Evolutionary conservation across 768 basidiomycete genomes (phyloP).

Genomic region (Auricularia cornea): DNA sequence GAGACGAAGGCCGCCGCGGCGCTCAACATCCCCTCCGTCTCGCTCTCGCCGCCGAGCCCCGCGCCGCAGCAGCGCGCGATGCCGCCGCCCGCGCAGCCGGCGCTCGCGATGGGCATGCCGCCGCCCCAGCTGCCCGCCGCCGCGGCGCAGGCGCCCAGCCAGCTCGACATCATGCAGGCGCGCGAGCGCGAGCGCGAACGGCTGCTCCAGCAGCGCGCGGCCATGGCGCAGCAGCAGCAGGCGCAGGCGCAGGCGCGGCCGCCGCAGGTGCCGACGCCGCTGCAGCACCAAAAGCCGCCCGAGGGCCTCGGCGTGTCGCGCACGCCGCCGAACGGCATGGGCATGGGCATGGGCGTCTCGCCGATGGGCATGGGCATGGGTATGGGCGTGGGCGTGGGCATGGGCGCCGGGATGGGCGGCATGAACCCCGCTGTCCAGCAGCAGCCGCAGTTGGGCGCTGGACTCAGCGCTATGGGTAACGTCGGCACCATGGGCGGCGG

Average conservation of each 20-base stretch:
- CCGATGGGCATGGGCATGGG: not conserved
- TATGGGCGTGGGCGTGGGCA: not conserved
- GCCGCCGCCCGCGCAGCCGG: slow-evolving; percentile 5
- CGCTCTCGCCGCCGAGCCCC: not conserved
- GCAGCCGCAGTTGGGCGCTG: not conserved
- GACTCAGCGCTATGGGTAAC: not conserved
- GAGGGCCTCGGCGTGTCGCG: no score
- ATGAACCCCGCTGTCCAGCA: not conserved
- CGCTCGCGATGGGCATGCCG: no score
- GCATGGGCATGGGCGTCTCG: not conserved
- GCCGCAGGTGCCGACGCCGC: no score
- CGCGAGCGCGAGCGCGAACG: slow-evolving; percentile 26
- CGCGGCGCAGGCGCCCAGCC: slow-evolving; percentile 20
- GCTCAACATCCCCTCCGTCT: not conserved
- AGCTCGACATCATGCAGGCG: slow-evolving; percentile 14
- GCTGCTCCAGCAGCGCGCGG: slow-evolving; percentile 29
- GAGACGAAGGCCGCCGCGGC: slow-evolving; percentile 36
- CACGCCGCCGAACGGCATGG: not conserved
- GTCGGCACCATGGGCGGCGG: no score
- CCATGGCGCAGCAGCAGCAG: slow-evolving; percentile 17
- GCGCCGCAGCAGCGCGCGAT: not conserved
- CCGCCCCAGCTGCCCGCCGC: no score
- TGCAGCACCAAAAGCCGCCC: no score
- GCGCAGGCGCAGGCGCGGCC: not conserved
- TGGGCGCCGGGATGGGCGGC: not conserved